Base-by-base conservation (phyloP, 2,329 filamentous ascomycete species). In the Myotisia sp. region DNA sequence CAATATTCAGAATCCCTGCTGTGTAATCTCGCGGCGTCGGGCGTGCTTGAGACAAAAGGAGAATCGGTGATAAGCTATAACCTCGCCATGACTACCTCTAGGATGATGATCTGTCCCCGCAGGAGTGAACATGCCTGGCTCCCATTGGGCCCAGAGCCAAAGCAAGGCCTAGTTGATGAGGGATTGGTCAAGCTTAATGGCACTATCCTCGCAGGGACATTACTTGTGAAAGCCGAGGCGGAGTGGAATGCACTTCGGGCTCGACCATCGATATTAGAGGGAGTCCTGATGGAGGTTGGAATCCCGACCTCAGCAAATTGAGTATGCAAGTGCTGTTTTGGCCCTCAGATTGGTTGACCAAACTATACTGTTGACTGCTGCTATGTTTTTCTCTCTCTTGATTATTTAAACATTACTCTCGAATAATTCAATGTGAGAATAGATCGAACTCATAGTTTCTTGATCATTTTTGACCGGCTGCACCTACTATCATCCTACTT, bases 171-270 rank as follows among this genome's bases (percentile, higher is more conserved):
- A 4, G 41, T 34, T 1, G 51, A 53, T 5, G 47, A 48, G 2
- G 50, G 55, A 23, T 55, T 59, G 26, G 57, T 72, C 10, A 63
- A 63, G 6, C 45, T 73, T 22, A 74, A 74, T 40, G 70, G 70
- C 3, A 74, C 70, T 0, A 57, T 71, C 12, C 54, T 74, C 3
- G 70, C 61, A 1, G 70, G 68, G 1, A 73, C 68, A 3, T 50
- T 73, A 40, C 70, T 74, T 68, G 70, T 74, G 13, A 74, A 73
- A 48, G 53, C 60, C 5, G 54, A 68, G 44, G 56, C 55, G 6
- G 66, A 72, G 45, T 74, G 67, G 67, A 56, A 70, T 39, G 42
- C 54, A 22, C 44, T 74, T 23, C 53, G 56, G 20, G 40, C 46
- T 4, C 52, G 61, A 19, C 56, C 56, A 10, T 50, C 55, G 19